phyloP scores from a whole-genome alignment of 805 yeast species.

The Yueomyces sp. region DNA sequence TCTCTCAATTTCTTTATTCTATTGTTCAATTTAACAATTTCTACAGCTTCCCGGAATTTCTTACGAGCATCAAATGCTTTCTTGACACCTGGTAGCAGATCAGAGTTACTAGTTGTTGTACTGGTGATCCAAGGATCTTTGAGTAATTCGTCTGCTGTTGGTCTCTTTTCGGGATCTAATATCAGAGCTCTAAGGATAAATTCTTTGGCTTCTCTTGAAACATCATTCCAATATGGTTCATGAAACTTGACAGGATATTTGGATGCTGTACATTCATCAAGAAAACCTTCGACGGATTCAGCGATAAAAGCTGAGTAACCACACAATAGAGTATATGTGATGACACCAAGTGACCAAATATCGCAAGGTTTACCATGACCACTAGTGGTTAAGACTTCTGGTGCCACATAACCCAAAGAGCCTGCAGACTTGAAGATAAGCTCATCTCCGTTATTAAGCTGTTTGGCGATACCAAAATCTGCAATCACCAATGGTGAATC shows the following conservation, averaged over 20 bases:
- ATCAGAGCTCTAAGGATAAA: conserved; percentile 64
- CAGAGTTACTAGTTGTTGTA: conserved; percentile 36
- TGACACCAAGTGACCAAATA: conserved; percentile 90
- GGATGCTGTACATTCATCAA: conserved; percentile 60
- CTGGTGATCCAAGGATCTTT: conserved; percentile 64
- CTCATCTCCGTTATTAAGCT: conserved; percentile 45
- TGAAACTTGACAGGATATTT: conserved; percentile 75
- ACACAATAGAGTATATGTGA: conserved; percentile 76
- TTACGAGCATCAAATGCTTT: conserved; percentile 73
- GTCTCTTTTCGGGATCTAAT: conserved; percentile 52
- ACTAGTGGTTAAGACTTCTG: conserved; percentile 67
- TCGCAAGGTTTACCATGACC: conserved; percentile 97
- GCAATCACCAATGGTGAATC: conserved; percentile 74
- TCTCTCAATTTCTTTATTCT: conserved; percentile 59
- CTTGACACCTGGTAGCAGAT: conserved; percentile 70
- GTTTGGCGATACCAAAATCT: conserved; percentile 91
- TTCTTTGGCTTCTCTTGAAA: conserved; percentile 67
- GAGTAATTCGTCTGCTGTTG: conserved; percentile 52
- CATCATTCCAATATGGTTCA: conserved; percentile 71
- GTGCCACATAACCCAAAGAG: conserved; percentile 93
- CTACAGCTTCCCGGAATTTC: conserved; percentile 77
- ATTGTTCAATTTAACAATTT: conserved; percentile 69
- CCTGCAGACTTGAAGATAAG: conserved; percentile 68
- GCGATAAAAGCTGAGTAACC: conserved; percentile 90
- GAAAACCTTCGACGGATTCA: conserved; percentile 67